A percentile compares a stretch with the other conserved stretches of the same genome.
Conservation (phyloP, 2,329 filamentous ascomycete genomes). For the Aspergillus japonicus region DNA sequence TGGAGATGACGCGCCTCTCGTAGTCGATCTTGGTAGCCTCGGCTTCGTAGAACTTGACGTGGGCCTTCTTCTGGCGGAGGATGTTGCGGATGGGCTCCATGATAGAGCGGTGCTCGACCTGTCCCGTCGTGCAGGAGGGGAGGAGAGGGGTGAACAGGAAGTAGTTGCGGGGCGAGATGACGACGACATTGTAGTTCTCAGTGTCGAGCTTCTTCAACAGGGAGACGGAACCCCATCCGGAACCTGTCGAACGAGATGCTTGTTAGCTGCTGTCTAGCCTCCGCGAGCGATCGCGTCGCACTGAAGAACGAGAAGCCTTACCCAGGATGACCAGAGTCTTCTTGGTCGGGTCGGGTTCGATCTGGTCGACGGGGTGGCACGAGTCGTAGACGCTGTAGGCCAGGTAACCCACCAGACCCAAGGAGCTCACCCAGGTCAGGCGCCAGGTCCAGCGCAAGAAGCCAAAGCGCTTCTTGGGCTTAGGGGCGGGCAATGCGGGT, state of each 20-base stretch:
- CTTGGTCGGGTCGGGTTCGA: constrained; percentile 77
- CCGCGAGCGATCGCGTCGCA: background rate
- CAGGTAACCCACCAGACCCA: constrained; percentile 69
- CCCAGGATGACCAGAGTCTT: constrained; percentile 96
- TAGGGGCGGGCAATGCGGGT: constrained; percentile 36
- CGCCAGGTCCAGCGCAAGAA: constrained; percentile 81
- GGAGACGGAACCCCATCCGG: constrained; percentile 93
- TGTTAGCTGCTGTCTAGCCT: background rate
- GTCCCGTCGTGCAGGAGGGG: constrained; percentile 94
- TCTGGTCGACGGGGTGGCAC: constrained; percentile 78
- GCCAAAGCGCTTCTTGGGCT: constrained; percentile 61
- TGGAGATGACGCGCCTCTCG: constrained; percentile 81
- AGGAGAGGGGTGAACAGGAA: constrained; percentile 98
- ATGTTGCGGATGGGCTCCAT: constrained; percentile 99
- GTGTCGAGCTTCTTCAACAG: constrained; percentile 98
- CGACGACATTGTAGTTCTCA: constrained; percentile 97
- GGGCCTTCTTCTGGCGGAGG: constrained; percentile 87
- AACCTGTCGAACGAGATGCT: constrained; percentile 58
- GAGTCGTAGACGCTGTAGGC: constrained; percentile 80
- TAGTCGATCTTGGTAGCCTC: constrained; percentile 95
- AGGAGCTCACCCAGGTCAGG: constrained; percentile 70
- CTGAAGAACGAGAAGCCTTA: constrained; percentile 46
- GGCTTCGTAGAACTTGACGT: constrained; percentile 96
- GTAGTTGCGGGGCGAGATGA: constrained; percentile 98
- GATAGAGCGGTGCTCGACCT: constrained; percentile 98